Base-by-base conservation (phyloP, 2,329 filamentous ascomycete genomes). In the Ophiosphaerella korrae region DNA sequence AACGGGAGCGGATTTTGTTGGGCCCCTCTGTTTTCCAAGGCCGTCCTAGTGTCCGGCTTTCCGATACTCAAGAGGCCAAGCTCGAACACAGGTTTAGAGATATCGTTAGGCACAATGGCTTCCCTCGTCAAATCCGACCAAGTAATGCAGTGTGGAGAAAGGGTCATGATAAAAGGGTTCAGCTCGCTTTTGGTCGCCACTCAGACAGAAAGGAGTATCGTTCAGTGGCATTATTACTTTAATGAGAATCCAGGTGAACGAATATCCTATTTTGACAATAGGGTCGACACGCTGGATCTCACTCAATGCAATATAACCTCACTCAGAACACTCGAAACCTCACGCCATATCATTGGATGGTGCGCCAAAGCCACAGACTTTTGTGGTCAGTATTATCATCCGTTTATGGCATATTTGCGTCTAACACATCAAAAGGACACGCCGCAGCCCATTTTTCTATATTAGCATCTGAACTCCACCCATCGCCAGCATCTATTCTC, bases 301-400 rank as follows among this genome's bases (percentile, higher is more conserved):
- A 13, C 7, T 6, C 21, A 8, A 16, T n/a, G 11, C 4, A 11
- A 23, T 13, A 4, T 14, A 24, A 8, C n/a, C 12, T 36, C 32
- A 5, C 40, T 49, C 5, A 39, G 40, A 37, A 35, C 11, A 3
- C 32, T 49, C 5, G 46, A 43, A 26, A 13, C 11, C 5, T 7
- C 26, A 14, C 33, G 39, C 9, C 46, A 49, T 23, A 44, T 49
- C 18, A 23, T 49, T 34, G 46, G 46, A 5, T 49, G 46, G 46
- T 49, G 46, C 23, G 14, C 41, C 11, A n/a, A 39, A 9, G 46
- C 40, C 5, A 44, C 39, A 2, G 46, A 49, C 32, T 39, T 26
- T 21, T 49, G 46, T 31, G 46, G 46, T 47, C 39, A 47, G 44
- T 29, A 5, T 14, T 7, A n/a, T 11, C 13, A 31, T 5, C n/a